Evolutionary conservation across 139 green algal species (phyloP).

Genomic region (Picochlorum sp.): DNA sequence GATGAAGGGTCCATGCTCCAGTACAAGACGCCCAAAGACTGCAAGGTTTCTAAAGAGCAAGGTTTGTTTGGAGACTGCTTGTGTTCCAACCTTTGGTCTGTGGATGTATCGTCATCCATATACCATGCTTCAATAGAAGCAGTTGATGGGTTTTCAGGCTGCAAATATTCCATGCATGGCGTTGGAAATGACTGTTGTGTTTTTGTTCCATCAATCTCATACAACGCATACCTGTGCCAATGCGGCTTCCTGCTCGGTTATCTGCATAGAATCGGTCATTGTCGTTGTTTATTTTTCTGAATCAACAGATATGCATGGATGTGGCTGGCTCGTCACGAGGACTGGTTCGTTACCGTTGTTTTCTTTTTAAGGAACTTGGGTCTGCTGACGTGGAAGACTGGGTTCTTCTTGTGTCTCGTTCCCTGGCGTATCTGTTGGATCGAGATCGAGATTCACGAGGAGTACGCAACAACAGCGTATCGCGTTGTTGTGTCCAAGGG

Average conservation of each 20-base stretch:
- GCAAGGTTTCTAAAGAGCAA: slow-evolving; percentile 40
- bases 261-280: background rate
- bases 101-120: slow-evolving; percentile 60
- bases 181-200: too few species aligned
- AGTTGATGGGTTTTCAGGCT: slow-evolving; percentile 47
- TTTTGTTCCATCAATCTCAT: background rate
- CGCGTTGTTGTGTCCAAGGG: too few species aligned
- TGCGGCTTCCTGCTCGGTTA: background rate
- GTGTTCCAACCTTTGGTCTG: slow-evolving; percentile 69
- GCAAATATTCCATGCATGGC: slow-evolving; percentile 7
- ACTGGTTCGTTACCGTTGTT: too few species aligned
- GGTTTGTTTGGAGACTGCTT: slow-evolving; percentile 62
- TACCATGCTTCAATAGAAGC: slow-evolving; percentile 73
- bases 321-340: too few species aligned
- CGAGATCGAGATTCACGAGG: too few species aligned
- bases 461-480: too few species aligned
- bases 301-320: too few species aligned
- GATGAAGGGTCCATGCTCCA: slow-evolving; percentile 69
- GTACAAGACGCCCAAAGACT: slow-evolving; percentile 65
- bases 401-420: too few species aligned
- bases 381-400: too few species aligned
- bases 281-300: background rate
- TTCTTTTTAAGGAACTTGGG: too few species aligned
- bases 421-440: too few species aligned
- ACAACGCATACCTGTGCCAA: background rate